Evolutionary conservation across 768 basidiomycete species (phyloP).

Genomic region (Tephrocybe sp.): DNA sequence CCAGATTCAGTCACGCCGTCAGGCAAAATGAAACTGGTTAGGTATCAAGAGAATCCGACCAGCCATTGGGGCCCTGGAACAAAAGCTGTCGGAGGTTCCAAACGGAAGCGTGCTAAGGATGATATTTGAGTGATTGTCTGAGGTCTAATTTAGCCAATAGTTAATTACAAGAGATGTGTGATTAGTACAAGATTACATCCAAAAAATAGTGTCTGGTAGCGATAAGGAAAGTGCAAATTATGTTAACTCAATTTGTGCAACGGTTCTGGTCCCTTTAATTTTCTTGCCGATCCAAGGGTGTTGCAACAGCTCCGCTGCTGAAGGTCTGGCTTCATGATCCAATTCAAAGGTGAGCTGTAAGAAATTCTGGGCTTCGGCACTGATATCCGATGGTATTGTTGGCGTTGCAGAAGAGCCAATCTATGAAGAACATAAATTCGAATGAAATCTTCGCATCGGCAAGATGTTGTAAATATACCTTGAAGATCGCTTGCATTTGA

Average conservation of each 20-base stretch:
- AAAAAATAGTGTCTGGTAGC: constrained; percentile 3
- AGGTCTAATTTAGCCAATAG: neutral
- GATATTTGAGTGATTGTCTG: constrained; percentile 7
- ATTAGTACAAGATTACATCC: constrained; percentile 8
- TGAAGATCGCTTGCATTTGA: constrained; percentile 99
- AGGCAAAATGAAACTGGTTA: constrained; percentile 72
- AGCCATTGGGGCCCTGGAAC: constrained; percentile 90
- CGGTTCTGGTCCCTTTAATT: constrained; percentile 20
- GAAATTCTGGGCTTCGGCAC: constrained; percentile 85
- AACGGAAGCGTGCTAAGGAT: constrained; percentile 41
- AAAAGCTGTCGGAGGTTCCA: constrained; percentile 45
- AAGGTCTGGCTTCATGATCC: constrained; percentile 77
- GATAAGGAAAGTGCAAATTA: constrained; percentile 11
- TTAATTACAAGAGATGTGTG: neutral
- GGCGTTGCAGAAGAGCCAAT: constrained; percentile 92
- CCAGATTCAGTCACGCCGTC: constrained; percentile 60
- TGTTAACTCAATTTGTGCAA: constrained; percentile 4
- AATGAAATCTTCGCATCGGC: neutral
- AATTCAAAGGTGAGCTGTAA: constrained; percentile 84
- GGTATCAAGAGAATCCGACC: constrained; percentile 91
- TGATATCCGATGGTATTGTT: constrained; percentile 88
- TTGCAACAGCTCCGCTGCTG: constrained; percentile 71
- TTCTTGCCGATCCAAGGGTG: constrained; percentile 70
- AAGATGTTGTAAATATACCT: constrained; percentile 46
- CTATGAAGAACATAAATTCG: constrained; percentile 36